Evolutionary conservation across 2,329 filamentous ascomycete genomes (phyloP), one percentile per base, ranked within the genome.

Genomic region (Blastomyces gilchristii): DNA sequence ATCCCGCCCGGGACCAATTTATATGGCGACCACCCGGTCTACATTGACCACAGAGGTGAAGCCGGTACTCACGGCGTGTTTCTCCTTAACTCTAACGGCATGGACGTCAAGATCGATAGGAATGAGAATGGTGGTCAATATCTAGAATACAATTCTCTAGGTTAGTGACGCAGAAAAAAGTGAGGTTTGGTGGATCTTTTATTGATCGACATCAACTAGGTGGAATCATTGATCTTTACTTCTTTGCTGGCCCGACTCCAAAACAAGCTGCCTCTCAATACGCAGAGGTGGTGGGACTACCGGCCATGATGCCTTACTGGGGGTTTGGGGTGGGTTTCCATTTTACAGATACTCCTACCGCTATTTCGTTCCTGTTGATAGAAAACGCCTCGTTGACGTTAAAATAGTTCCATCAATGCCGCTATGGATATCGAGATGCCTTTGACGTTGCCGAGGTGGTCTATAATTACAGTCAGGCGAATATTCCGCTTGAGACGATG

Each of bases 131-230:
- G 85, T 39, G 82, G 80, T 6, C 83, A 90, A 72, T 88, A 85
- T 64, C 80, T 92, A 3, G 87, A 91, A 74, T 91, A 90, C 75
- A 89, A 90, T 73, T 83, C 83, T 1, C 79, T 91, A 1, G 39
- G 53, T 56, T 39, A 56, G 53, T 56, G 28, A 31, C 11, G 28
- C 50, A 3, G 28, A 53, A n/a, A 8, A 37, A 5, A 7, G 8
- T 3, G 18, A 47, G 45, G 45, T 56, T 54, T 54, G 25, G 34
- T 12, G 22, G 34, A 56, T 16, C 22, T 2, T 56, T 37, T 22
- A 22, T 56, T 56, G 31, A 39, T 16, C 7, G 11, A 56, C 12
- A 56, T 28, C 25, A 56, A 56, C 14, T 22, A 39, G 88, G 88
- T 18, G 89, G 89, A 3, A 81, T 90, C 25, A 71, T 92, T 2